Base-by-base conservation (phyloP, 1,139 yeast species). In the Candida dubliniensis region DNA sequence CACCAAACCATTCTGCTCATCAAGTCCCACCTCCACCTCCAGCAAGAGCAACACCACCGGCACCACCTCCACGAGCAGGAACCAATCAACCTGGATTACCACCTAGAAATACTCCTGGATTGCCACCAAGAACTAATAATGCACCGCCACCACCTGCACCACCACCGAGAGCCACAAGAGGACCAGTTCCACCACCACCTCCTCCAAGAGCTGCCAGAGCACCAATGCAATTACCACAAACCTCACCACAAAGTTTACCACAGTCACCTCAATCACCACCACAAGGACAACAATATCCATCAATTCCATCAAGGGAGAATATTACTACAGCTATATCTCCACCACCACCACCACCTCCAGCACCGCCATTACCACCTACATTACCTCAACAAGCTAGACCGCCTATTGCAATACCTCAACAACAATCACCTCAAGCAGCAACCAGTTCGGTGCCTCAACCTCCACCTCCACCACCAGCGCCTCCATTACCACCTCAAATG, bases 371-470 rank as follows among this genome's bases (percentile, higher is more conserved):
- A 6, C 57, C 59, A 12, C 59, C 24, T 2, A 14, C 38, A n/a
- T 33, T n/a, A 27, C 43, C 36, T 34, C 44, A 40, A 15, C 59
- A 62, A 4, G 57, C 67, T 15, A 62, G 67, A 23, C 56, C 62
- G 6, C 48, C 64, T 40, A 11, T 48, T 3, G 55, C 62, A 24
- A 56, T 59, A 26, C 66, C 69, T 4, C 70, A 76, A 13, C 55
- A 56, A 31, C 33, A n/a, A 31, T n/a, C 8, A 9, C 30, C 30
- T 10, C 30, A 50, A 23, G 48, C 51, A 15, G 49, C 50, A 13
- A 48, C 30, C 23, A 40, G 39, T 38, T 30, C 42, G 40, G 15
- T 44, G 44, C 10, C 49, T 36, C 23, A n/a, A n/a, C n/a, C 36
- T 25, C 10, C 29, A 10, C 29, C 7, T 8, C 29, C 29, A 25